These are phyloP conservation scores for Coleophoma crateriformis DNA, from an alignment of 2,329 filamentous ascomycete genomes.

Conservation along the genomic window DNA sequence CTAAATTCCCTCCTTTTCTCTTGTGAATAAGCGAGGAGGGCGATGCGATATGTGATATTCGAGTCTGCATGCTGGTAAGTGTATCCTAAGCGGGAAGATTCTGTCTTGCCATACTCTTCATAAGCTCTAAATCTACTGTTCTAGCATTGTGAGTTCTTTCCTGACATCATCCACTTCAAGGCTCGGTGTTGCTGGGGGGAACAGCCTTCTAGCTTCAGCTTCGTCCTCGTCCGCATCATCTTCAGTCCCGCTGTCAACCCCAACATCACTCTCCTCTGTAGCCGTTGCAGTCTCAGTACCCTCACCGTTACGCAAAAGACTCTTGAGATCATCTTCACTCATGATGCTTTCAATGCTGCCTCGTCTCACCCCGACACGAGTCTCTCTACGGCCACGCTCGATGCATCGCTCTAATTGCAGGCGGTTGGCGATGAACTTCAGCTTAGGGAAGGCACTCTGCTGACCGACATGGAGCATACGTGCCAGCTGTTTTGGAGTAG, in stretches of 20 bases:
- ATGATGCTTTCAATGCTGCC: conserved; percentile 55
- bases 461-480: conserved; percentile 89
- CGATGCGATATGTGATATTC: too few relatives aligned
- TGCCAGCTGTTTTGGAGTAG: conserved; percentile 66
- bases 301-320: conserved; percentile 32
- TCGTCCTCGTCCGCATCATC: not conserved
- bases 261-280: conserved; percentile 21
- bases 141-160: not conserved
- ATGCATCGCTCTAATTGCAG: conserved; percentile 73
- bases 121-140: too few relatives aligned
- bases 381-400: conserved; percentile 52
- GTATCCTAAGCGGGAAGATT: too few relatives aligned
- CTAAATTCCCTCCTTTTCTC: too few relatives aligned
- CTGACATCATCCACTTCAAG: not conserved
- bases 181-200: not conserved
- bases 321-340: conserved; percentile 53
- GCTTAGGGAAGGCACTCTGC: conserved; percentile 82
- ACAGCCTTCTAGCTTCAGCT: not conserved
- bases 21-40: too few relatives aligned
- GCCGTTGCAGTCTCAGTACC: conserved; percentile 27
- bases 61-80: too few relatives aligned
- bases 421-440: conserved; percentile 86
- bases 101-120: too few relatives aligned
- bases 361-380: conserved; percentile 39
- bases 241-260: conserved; percentile 8